phyloP scores from a whole-genome alignment of 371 early-diverging fungal species.

The Umbelopsis sp. region DNA sequence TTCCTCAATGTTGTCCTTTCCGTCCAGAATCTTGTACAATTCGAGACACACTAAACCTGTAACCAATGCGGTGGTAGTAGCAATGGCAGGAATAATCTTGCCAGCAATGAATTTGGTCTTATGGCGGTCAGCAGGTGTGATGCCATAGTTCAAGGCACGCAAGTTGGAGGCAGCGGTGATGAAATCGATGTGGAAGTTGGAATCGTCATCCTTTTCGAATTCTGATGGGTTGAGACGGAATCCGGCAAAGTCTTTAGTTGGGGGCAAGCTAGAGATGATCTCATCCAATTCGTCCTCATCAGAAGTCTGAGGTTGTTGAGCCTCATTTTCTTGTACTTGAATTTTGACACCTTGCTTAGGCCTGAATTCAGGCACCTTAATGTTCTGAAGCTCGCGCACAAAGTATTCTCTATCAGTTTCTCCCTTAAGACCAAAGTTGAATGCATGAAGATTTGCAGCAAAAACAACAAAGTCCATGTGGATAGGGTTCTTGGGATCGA shows the following conservation, averaged over 20 bases:
- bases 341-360: constrained; percentile 96
- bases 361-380: constrained; percentile 85
- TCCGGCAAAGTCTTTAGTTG: constrained; percentile 73
- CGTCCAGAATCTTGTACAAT: constrained; percentile 91
- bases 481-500: constrained; percentile 74
- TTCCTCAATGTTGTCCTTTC: constrained; percentile 85
- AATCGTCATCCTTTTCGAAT: constrained; percentile 99
- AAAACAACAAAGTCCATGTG: constrained; percentile 95
- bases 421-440: constrained; percentile 90
- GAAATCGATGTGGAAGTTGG: constrained; percentile 99
- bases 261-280: constrained; percentile 71
- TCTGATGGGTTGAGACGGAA: constrained; percentile 85
- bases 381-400: constrained; percentile 64
- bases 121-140: constrained; percentile 91
- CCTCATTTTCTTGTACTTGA: constrained; percentile 91
- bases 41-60: constrained; percentile 99
- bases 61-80: constrained; percentile 99
- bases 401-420: constrained; percentile 74
- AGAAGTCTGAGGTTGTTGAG: constrained; percentile 33
- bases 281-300: constrained; percentile 62
- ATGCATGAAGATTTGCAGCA: constrained; percentile 95
- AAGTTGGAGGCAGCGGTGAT: constrained; percentile 98
- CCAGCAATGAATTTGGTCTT: constrained; percentile 99
- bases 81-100: constrained; percentile 99
- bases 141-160: constrained; percentile 97